Evolutionary conservation across 2,329 filamentous ascomycete genomes (phyloP).

Genomic region (Didymella pomorum): DNA sequence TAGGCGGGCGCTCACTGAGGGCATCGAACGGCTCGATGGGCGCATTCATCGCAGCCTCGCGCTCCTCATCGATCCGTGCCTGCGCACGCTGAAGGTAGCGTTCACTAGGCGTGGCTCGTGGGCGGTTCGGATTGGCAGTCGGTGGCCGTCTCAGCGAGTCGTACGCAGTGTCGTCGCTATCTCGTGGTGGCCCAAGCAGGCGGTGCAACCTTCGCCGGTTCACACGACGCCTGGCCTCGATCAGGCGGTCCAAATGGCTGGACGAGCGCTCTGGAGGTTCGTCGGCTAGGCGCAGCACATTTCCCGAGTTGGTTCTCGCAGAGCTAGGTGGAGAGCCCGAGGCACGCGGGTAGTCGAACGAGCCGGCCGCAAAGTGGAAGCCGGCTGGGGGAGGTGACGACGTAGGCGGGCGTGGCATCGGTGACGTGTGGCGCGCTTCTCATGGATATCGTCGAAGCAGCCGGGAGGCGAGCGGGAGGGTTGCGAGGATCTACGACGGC

Average conservation of each 20-base stretch:
- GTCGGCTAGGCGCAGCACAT: constrained; percentile 21
- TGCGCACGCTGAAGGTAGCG: constrained; percentile 47
- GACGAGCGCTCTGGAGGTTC: constrained; percentile 21
- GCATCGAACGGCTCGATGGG: constrained; percentile 33
- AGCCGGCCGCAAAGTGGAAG: constrained; percentile 48
- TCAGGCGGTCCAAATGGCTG: constrained; percentile 19
- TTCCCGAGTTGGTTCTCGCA: constrained; percentile 16
- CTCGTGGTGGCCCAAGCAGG: constrained; percentile 33
- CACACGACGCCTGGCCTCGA: constrained; percentile 20
- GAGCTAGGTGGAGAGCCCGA: constrained; percentile 35
- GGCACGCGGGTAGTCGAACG: constrained; percentile 58
- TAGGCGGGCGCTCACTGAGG: constrained; percentile 32
- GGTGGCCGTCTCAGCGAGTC: constrained; percentile 24
- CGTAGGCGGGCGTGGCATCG: constrained; percentile 42
- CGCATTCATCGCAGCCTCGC: constrained; percentile 34
- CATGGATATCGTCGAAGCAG: constrained; percentile 18
- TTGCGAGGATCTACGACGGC: background rate
- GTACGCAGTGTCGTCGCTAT: constrained; percentile 26
- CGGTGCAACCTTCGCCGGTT: constrained; percentile 31
- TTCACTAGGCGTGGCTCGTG: constrained; percentile 46
- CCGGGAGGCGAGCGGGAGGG: background rate
- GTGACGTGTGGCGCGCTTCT: constrained; percentile 34
- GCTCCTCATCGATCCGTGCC: constrained; percentile 40
- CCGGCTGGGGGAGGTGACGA: constrained; percentile 39
- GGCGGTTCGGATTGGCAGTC: constrained; percentile 38